These are phyloP conservation scores for Nigrospora osmanthi DNA, from an alignment of 2,329 filamentous ascomycete species.

Conservation along the genomic window DNA sequence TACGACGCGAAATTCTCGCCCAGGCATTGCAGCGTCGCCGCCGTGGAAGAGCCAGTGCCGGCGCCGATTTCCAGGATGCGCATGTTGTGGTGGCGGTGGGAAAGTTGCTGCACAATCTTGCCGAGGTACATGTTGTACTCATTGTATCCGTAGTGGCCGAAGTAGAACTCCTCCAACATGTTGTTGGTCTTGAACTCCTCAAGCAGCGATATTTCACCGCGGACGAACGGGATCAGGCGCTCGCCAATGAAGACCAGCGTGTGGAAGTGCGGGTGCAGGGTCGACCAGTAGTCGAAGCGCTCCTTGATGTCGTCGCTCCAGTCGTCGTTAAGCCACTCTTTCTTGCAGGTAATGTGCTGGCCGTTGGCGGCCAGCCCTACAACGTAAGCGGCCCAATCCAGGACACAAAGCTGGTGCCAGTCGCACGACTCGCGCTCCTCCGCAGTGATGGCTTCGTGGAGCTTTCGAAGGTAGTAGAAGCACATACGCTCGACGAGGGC, in stretches of 20 bases:
- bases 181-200: conserved; percentile 10
- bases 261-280: conserved; percentile 7
- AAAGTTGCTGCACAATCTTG: conserved; percentile 22
- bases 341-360: neutral
- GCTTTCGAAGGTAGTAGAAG: neutral
- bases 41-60: conserved; percentile 7
- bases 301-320: conserved; percentile 2
- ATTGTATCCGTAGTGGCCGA: conserved; percentile 21
- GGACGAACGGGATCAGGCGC: conserved; percentile 19
- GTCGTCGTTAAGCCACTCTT: conserved; percentile 6
- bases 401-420: neutral
- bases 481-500: neutral
- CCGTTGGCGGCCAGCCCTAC: neutral
- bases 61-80: conserved; percentile 2
- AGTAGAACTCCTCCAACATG: conserved; percentile 16
- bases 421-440: conserved; percentile 6
- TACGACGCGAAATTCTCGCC: conserved; percentile 3
- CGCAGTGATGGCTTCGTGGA: conserved; percentile 2
- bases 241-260: conserved; percentile 19
- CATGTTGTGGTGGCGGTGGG: conserved; percentile 3
- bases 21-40: neutral
- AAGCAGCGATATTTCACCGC: conserved; percentile 20
- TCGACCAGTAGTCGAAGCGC: neutral
- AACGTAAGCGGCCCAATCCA: conserved; percentile 18
- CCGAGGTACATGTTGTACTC: conserved; percentile 11